These are phyloP conservation scores for Leishmania amazonensis DNA, from an alignment of 208 protist species.

Conservation along the genomic window DNA sequence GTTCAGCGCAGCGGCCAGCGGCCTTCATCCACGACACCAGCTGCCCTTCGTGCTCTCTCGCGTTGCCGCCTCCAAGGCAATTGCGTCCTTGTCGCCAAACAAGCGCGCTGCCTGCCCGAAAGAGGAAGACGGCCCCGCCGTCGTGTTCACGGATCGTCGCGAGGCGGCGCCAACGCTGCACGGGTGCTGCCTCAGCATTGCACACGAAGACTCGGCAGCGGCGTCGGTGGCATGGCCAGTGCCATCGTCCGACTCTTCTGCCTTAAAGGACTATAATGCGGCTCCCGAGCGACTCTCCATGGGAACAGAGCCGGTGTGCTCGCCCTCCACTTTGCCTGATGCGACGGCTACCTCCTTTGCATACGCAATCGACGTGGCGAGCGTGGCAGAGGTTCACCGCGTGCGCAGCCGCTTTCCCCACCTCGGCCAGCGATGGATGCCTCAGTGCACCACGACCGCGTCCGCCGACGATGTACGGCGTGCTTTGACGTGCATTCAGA, in stretches of 20 bases:
- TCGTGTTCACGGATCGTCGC: conserved; percentile 40
- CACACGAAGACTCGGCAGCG: conserved; percentile 54
- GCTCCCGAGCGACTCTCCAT: background rate
- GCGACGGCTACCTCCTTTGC: background rate
- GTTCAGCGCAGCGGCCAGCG: conserved; percentile 4
- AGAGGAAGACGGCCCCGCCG: background rate
- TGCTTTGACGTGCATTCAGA: background rate
- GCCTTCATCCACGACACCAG: conserved; percentile 44
- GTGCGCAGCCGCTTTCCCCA: conserved; percentile 34
- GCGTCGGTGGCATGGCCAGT: conserved; percentile 49
- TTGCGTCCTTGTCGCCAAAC: conserved; percentile 11
- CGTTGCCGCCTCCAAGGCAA: conserved; percentile 51
- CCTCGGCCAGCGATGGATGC: conserved; percentile 31
- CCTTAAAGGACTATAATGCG: background rate
- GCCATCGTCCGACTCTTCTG: background rate
- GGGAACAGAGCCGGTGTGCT: background rate
- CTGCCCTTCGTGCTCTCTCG: conserved; percentile 66
- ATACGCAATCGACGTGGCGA: conserved; percentile 52
- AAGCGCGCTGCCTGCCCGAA: background rate
- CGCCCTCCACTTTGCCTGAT: background rate
- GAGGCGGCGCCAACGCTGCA: conserved; percentile 24
- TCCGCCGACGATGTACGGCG: background rate
- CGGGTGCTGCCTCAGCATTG: conserved; percentile 41
- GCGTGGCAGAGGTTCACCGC: conserved; percentile 38
- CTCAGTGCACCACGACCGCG: conserved; percentile 21